Base-by-base conservation (phyloP, 768 basidiomycete genomes). In the Boletus sp. region DNA sequence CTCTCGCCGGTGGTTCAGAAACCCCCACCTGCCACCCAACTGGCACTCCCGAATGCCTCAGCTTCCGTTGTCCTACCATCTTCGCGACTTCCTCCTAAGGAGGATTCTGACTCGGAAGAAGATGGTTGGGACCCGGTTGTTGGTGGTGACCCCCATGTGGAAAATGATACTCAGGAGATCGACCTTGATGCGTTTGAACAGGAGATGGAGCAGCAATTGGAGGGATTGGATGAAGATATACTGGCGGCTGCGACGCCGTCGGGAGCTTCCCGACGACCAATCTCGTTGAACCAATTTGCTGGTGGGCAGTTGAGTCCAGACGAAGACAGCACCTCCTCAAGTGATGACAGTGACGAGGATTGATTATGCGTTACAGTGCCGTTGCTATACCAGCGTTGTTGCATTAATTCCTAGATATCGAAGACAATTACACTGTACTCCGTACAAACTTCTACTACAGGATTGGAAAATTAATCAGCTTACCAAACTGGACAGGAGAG, bases 301-400 rank as follows among this genome's bases (percentile, higher is more conserved):
- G 79, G 74, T 44, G 79, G 75, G 47, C 66, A 63, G 67, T 65
- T 69, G 61, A 74, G 70, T 42, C 73, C 60, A 36, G 73, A 77
- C 35, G 78, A 81, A 30, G 81, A 82, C 50, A 82, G 80, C 40
- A 81, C 78, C 54, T 78, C 78, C 17, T 79, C 79, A 9, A 83
- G 81, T 58, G 75, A 83, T 29, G 82, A 84, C 3, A 82, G 78
- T 61, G 83, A 84, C 56, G 80, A 81, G 50, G 78, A 82, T 59
- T 81, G 64, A 66, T 30, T 50, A 45, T n/a, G 20, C 14, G 30
- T 48, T 50, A 56, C 17, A 47, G 20, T 54, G 42, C 3, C 15
- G 28, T 56, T 52, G 47, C 35, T 37, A 53, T 52, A 58, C 47
- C 39, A 44, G 36, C 46, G 36, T 54, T 36, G 40, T 56, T 55